Percentiles rank a stretch among this genome's conserved stretches.
Evolutionary conservation across 768 basidiomycete species (phyloP).

Genomic region (Clavaria fumosa): DNA sequence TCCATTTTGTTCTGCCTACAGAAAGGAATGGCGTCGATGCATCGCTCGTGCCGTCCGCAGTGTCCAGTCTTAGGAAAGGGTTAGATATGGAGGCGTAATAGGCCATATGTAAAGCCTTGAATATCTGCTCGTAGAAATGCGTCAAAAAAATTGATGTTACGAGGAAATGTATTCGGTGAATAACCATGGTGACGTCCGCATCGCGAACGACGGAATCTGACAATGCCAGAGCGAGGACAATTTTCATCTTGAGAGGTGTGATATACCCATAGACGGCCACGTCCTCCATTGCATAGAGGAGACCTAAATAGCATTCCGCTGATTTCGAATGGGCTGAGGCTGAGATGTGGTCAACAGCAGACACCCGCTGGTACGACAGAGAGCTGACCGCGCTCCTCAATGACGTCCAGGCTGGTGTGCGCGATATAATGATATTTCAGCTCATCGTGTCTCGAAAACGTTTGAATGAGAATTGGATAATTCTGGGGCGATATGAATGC

Average conservation of each 20-base stretch:
- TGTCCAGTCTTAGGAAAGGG: slow-evolving; percentile 64
- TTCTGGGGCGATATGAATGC: slow-evolving; percentile 80
- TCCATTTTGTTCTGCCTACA: slow-evolving; percentile 54
- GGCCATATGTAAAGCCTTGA: slow-evolving; percentile 79
- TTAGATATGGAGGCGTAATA: slow-evolving; percentile 76
- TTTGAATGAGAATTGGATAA: slow-evolving; percentile 64
- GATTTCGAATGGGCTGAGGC: slow-evolving; percentile 37
- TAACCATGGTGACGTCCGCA: slow-evolving; percentile 60
- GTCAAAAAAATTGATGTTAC: not conserved
- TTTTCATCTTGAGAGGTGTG: slow-evolving; percentile 77
- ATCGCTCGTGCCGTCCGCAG: slow-evolving; percentile 27
- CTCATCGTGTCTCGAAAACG: slow-evolving; percentile 43
- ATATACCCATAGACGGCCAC: slow-evolving; percentile 88
- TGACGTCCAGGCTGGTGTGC: slow-evolving; percentile 78
- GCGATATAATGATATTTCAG: slow-evolving; percentile 87
- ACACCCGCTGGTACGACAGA: slow-evolving; percentile 5
- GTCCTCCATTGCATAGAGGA: slow-evolving; percentile 85
- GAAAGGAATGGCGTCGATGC: slow-evolving; percentile 42
- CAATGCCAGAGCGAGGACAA: slow-evolving; percentile 64
- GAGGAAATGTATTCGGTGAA: no score
- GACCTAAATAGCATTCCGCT: slow-evolving; percentile 68
- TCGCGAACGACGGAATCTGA: slow-evolving; percentile 74
- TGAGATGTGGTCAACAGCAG: slow-evolving; percentile 3
- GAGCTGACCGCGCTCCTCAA: slow-evolving; percentile 75
- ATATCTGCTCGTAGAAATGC: slow-evolving; percentile 35